Conservation (phyloP, 176 grass and related monocot species). For the Areca catechu region DNA sequence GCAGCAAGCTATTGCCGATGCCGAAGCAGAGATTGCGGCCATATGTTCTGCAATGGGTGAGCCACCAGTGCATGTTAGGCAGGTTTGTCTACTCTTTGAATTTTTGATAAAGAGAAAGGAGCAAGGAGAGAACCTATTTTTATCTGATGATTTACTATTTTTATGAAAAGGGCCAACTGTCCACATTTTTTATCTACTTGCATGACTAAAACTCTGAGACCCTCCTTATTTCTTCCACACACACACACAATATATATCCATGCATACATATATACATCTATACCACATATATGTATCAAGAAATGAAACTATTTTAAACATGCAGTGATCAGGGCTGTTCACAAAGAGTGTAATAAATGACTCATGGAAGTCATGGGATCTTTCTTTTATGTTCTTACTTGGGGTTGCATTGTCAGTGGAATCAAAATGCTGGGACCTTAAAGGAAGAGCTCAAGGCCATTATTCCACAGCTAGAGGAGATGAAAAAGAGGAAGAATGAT, state of each 20-base stretch:
- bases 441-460: constrained; percentile 55
- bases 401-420: background rate
- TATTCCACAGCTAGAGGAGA: constrained; percentile 50
- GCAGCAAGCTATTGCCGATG: constrained; percentile 37
- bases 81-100: constrained; percentile 24
- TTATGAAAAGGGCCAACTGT: background rate
- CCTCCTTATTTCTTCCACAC: too few relatives aligned
- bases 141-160: constrained; percentile 9
- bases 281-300: too few relatives aligned
- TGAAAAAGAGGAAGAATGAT: constrained; percentile 35
- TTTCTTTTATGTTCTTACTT: background rate
- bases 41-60: constrained; percentile 59
- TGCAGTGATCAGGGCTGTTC: too few relatives aligned
- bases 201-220: too few relatives aligned
- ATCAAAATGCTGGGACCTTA: constrained; percentile 36
- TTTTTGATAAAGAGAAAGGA: background rate
- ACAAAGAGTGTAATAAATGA: background rate
- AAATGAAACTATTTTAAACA: too few relatives aligned
- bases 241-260: too few relatives aligned
- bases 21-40: constrained; percentile 50
- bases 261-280: too few relatives aligned
- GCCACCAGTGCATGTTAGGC: constrained; percentile 25
- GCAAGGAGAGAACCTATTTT: background rate
- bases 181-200: too few relatives aligned
- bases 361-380: too few relatives aligned